phyloP scores from a whole-genome alignment of 495 filamentous ascomycete genomes.

The Podospora pseudopauciseta region DNA sequence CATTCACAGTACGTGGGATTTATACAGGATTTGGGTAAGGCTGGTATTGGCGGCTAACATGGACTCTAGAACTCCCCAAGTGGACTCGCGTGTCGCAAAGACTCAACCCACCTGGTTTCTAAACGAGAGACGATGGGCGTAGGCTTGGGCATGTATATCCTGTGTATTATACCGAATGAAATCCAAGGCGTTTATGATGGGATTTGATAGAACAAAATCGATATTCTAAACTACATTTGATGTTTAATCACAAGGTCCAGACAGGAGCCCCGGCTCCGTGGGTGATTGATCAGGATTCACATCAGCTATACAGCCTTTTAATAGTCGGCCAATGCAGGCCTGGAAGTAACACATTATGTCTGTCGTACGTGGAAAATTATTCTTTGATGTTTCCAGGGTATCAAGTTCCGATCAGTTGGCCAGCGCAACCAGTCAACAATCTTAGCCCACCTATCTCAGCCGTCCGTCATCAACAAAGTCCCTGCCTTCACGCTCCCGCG shows the following conservation, averaged over 20 bases:
- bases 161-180: conserved; percentile 29
- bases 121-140: conserved; percentile 31
- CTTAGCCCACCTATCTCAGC: conserved; percentile 36
- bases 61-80: conserved; percentile 73
- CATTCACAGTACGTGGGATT: conserved; percentile 77
- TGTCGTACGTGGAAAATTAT: neutral
- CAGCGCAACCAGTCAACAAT: neutral
- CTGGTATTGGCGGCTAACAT: conserved; percentile 21
- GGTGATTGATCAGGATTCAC: no score
- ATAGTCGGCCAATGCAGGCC: no score
- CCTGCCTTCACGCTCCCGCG: conserved; percentile 57
- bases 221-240: neutral
- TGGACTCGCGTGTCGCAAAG: conserved; percentile 94
- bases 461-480: conserved; percentile 49
- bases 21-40: conserved; percentile 7
- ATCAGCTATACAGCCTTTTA: no score
- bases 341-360: neutral
- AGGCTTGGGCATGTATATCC: conserved; percentile 20
- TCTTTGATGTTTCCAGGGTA: conserved; percentile 18
- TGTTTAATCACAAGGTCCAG: no score
- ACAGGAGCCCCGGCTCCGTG: no score
- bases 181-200: conserved; percentile 23
- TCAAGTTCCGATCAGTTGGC: conserved; percentile 8
- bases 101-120: conserved; percentile 91
- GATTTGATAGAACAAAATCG: neutral